phyloP scores from a whole-genome alignment of 2,329 filamentous ascomycete species.

The Alternaria gansuensis region DNA sequence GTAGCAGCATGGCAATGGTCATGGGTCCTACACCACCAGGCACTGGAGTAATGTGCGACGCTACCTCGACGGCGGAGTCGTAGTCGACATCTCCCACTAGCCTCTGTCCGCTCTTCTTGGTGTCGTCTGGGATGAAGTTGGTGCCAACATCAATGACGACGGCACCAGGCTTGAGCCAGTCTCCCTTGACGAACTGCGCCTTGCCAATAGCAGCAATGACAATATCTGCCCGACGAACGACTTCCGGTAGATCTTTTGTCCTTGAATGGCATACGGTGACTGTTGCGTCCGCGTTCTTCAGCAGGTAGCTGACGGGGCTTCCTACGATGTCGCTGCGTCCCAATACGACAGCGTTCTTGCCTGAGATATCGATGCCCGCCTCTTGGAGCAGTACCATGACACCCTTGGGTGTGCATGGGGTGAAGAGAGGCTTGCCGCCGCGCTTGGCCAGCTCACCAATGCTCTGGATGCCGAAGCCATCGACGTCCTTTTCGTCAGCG shows the following conservation, averaged over 20 bases:
- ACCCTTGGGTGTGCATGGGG: conserved; percentile 95
- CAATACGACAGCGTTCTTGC: conserved; percentile 93
- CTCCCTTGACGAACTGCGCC: conserved; percentile 87
- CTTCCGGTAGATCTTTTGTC: conserved; percentile 75
- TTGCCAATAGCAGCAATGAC: conserved; percentile 91
- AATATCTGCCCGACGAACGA: conserved; percentile 86
- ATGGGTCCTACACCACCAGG: conserved; percentile 97
- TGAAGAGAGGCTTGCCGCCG: conserved; percentile 86
- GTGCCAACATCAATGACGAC: conserved; percentile 98
- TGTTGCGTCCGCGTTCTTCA: conserved; percentile 95
- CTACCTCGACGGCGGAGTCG: conserved; percentile 82
- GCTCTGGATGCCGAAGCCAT: conserved; percentile 92
- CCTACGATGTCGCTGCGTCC: conserved; percentile 97
- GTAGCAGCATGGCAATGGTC: conserved; percentile 97
- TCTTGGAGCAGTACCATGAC: conserved; percentile 92
- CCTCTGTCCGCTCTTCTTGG: conserved; percentile 90
- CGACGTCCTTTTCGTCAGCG: conserved; percentile 93
- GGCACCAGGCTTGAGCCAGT: conserved; percentile 94
- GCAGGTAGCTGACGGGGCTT: conserved; percentile 92
- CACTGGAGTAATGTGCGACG: conserved; percentile 93
- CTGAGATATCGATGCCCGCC: conserved; percentile 80
- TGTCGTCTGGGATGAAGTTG: conserved; percentile 89
- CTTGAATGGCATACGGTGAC: conserved; percentile 96
- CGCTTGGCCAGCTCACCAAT: conserved; percentile 97
- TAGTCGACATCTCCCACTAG: conserved; percentile 96